Evolutionary conservation across 805 yeast genomes (phyloP), one percentile per base, ranked within the genome.

Genomic region (Scheffersomyces ergatensis): DNA sequence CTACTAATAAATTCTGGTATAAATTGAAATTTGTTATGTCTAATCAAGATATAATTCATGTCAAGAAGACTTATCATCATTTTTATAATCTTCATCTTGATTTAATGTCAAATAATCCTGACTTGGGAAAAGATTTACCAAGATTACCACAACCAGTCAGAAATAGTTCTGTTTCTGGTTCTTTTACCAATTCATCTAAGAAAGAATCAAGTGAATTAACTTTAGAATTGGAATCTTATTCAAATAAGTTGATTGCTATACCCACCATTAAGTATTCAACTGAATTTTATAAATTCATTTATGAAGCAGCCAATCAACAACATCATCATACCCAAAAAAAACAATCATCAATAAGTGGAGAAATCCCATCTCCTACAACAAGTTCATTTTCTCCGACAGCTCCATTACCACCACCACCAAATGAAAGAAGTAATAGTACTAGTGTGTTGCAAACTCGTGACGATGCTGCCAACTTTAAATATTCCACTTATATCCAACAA

Each of bases 61-160:
- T 66, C 17, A 60, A 60, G 24, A 67, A 65, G 42, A 46, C 49
- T 29, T 67, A 68, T 45, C 64, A 65, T 39, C 70, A 68, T 31
- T 65, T 70, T 36, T 65, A 64, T 47, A 47, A 60, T 23, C 50
- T 70, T 32, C 71, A 67, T 41, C 27, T 50, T 8, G 33, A 37
- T 1, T 42, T 62, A 20, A 21, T 44, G 23, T 35, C 35, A 7
- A 17, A 12, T 40, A 14, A 32, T 34, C 27, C 37, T 2, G 34
- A 43, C 34, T 40, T 30, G 4, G n/a, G n/a, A n/a, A n/a, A n/a
- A n/a, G 37, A 34, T 15, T 45, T 65, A 21, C 69, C 70, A 3
- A 51, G 49, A 33, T 48, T 65, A 16, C 72, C 72, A 0, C 52
- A 53, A 27, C 70, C 70, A 14, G 45, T 56, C 14, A 46, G 18